Evolutionary conservation across 345 rosid genomes (phyloP).

Genomic region (Acer campestre): DNA sequence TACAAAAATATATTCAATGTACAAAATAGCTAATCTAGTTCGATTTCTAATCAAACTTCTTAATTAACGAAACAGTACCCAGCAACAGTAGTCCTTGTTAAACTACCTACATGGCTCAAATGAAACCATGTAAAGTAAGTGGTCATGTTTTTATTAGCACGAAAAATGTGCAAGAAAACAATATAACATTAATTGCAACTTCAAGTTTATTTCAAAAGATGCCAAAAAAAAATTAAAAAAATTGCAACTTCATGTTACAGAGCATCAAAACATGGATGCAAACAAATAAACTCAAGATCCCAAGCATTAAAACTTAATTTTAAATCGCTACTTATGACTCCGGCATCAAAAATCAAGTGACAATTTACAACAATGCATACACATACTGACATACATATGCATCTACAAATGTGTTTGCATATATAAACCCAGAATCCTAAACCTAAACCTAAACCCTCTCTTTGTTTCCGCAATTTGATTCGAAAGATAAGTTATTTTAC

Average conservation of each 20-base stretch:
- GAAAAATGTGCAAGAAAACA: background rate
- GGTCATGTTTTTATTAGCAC: background rate
- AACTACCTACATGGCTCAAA: background rate
- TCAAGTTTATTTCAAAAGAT: background rate
- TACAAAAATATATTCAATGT: background rate
- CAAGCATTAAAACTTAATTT: background rate
- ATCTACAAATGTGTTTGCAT: background rate
- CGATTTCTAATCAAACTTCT: background rate
- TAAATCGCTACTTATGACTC: background rate
- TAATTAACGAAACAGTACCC: background rate
- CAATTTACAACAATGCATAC: background rate
- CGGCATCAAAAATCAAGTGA: background rate
- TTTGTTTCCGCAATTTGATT: background rate
- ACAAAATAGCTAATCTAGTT: background rate
- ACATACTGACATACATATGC: background rate
- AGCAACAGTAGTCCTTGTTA: background rate
- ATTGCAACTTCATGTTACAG: background rate
- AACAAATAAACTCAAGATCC: background rate
- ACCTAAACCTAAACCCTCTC: constrained; percentile 7
- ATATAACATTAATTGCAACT: background rate
- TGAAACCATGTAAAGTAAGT: background rate
- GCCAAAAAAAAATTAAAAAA: background rate
- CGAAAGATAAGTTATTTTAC: background rate
- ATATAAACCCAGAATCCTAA: background rate
- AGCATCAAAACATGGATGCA: background rate